Evolutionary conservation across 176 grass and related monocot species (phyloP).

Genomic region (Carex littledalei): DNA sequence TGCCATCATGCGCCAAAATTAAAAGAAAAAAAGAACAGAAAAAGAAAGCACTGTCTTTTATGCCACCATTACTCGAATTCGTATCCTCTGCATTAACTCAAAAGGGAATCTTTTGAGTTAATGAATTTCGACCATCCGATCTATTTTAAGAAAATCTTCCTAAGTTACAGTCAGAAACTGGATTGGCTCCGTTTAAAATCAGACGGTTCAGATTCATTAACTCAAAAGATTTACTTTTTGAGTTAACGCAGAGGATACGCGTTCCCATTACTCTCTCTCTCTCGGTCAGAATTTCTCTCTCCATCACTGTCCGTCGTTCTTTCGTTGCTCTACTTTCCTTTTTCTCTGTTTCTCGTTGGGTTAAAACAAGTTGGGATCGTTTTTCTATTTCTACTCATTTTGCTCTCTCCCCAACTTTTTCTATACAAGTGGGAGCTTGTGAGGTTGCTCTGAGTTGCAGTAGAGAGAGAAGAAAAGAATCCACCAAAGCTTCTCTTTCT

Average conservation of each 20-base stretch:
- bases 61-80: neutral
- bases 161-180: too few species aligned
- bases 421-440: neutral
- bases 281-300: constrained; percentile 16
- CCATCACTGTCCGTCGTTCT: neutral
- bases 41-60: constrained; percentile 24
- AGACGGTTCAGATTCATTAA: too few species aligned
- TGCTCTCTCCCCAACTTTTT: neutral
- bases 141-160: too few species aligned
- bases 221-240: too few species aligned
- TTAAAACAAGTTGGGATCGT: neutral
- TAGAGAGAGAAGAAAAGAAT: constrained; percentile 20
- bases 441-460: constrained; percentile 15
- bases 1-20: constrained; percentile 9
- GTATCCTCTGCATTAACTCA: too few species aligned
- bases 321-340: neutral
- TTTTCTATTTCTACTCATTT: neutral
- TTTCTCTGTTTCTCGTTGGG: neutral
- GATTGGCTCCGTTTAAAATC: too few species aligned
- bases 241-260: too few species aligned
- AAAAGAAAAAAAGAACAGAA: neutral
- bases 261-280: too few species aligned
- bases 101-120: too few species aligned
- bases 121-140: too few species aligned
- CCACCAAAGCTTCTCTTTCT: constrained; percentile 5